These are phyloP conservation scores for Tripterygium wilfordii DNA, from an alignment of 177 flowering plant species.

Conservation along the genomic window DNA sequence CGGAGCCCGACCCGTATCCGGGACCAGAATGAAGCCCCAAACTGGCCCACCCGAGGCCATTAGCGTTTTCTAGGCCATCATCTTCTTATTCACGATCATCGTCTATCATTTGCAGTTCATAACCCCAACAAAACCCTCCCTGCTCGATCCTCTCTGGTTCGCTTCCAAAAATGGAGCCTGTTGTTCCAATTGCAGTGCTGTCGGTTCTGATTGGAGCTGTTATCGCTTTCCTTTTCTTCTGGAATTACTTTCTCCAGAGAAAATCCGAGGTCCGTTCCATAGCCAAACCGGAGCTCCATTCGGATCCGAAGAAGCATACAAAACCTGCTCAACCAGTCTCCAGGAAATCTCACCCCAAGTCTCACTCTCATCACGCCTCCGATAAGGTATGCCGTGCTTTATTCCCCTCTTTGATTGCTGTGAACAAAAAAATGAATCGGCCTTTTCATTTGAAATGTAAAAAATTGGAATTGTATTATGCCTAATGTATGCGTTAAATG, in stretches of 20 bases:
- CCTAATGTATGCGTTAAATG: no score
- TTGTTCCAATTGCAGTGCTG: slow-evolving; percentile 23
- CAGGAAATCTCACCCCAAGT: slow-evolving; percentile 51
- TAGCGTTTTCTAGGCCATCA: no score
- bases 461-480: no score
- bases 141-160: neutral
- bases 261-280: slow-evolving; percentile 56
- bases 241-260: slow-evolving; percentile 56
- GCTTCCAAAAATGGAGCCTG: slow-evolving; percentile 40
- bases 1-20: no score
- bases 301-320: slow-evolving; percentile 25
- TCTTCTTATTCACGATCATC: no score
- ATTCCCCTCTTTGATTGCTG: neutral
- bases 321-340: slow-evolving; percentile 30
- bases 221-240: slow-evolving; percentile 47
- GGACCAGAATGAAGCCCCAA: no score
- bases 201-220: slow-evolving; percentile 49
- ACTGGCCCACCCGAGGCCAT: no score
- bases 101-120: no score
- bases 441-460: no score
- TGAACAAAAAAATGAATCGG: no score
- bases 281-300: slow-evolving; percentile 31
- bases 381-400: slow-evolving; percentile 49
- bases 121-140: neutral
- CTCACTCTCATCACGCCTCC: slow-evolving; percentile 58